Percentiles rank a stretch among this genome's conserved stretches.
Evolutionary conservation across 1,284 basidiomycete species (phyloP).

Genomic region (Hemileccinum hortonii): DNA sequence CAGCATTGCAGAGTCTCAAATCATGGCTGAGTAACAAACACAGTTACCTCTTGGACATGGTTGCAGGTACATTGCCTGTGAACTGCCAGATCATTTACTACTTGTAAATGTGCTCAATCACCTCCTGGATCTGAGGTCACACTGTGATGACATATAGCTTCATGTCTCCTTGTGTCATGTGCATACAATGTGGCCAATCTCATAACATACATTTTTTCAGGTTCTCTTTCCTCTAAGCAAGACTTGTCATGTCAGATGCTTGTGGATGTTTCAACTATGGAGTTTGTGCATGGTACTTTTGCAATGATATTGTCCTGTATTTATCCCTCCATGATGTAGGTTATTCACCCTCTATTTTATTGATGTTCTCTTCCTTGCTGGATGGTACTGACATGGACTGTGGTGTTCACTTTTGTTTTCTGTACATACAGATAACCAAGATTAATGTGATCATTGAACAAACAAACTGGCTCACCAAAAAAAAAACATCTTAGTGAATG

Average conservation of each 20-base stretch:
- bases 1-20: no score
- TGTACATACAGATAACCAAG: slow-evolving; percentile 32
- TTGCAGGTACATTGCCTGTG: no score
- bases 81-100: no score
- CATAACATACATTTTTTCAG: slow-evolving; percentile 17
- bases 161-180: no score
- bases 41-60: no score
- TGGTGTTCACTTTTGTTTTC: slow-evolving; percentile 33
- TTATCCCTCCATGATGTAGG: slow-evolving; percentile 14
- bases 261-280: slow-evolving; percentile 85
- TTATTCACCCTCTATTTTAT: slow-evolving; percentile 12
- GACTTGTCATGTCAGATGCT: slow-evolving; percentile 59
- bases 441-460: slow-evolving; percentile 27
- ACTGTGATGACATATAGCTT: no score
- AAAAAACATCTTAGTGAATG: slow-evolving; percentile 26
- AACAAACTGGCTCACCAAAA: slow-evolving; percentile 13
- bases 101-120: no score
- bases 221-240: slow-evolving; percentile 20
- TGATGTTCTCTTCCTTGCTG: slow-evolving; percentile 20
- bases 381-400: slow-evolving; percentile 47
- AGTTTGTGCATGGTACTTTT: slow-evolving; percentile 68
- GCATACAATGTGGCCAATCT: background rate
- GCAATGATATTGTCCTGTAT: slow-evolving; percentile 25
- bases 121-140: no score
- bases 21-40: no score